Conservation (phyloP, 139 green algal species). For the Chlamydomonas asymmetrica region DNA sequence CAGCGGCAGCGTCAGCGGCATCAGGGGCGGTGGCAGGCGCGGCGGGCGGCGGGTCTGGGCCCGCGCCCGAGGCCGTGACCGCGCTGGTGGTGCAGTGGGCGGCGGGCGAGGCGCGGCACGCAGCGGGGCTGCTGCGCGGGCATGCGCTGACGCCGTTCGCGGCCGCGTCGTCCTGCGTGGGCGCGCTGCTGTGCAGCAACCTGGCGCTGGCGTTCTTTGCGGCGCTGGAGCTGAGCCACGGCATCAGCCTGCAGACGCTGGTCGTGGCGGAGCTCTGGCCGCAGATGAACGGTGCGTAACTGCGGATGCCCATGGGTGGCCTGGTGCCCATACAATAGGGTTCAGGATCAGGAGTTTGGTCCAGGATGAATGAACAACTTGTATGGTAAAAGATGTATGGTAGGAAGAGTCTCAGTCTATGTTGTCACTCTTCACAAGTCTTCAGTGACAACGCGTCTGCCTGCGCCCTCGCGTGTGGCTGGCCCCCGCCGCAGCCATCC, state of each 20-base stretch:
- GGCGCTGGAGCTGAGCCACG: conserved; percentile 37
- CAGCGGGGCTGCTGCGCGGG: conserved; percentile 17
- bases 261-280: conserved; percentile 33
- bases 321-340: neutral
- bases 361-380: neutral
- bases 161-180: conserved; percentile 10
- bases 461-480: neutral
- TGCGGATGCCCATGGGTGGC: neutral
- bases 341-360: neutral
- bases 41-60: neutral
- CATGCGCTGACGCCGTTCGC: conserved; percentile 37
- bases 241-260: conserved; percentile 14
- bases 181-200: conserved; percentile 15
- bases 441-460: neutral
- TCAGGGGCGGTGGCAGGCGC: too few relatives aligned
- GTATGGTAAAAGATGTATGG: neutral
- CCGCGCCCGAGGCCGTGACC: neutral
- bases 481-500: conserved; percentile 6
- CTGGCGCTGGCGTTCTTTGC: conserved; percentile 29
- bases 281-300: conserved; percentile 18
- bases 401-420: neutral
- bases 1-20: too few relatives aligned
- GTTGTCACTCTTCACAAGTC: neutral
- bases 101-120: conserved; percentile 20
- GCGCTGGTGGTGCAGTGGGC: conserved; percentile 40